Conservation (phyloP, 2,329 filamentous ascomycete species). For the Spiromastix sp. region DNA sequence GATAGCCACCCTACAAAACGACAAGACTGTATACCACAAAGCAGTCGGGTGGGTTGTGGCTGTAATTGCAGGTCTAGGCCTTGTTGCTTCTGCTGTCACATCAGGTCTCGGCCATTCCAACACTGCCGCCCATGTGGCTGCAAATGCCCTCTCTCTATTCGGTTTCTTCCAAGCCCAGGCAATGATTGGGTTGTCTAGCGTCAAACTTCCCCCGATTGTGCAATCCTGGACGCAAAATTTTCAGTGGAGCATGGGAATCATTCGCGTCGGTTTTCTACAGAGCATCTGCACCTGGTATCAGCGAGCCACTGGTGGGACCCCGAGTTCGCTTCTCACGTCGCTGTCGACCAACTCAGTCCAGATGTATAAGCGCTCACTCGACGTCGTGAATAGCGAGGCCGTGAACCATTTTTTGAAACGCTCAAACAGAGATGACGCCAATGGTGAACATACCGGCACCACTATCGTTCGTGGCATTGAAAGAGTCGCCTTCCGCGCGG, state of each 20-base stretch:
- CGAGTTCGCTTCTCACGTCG: slow-evolving; percentile 66
- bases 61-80: slow-evolving; percentile 71
- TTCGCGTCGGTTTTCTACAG: slow-evolving; percentile 78
- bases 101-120: slow-evolving; percentile 88
- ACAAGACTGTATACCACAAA: slow-evolving; percentile 79
- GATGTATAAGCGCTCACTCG: slow-evolving; percentile 58
- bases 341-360: slow-evolving; percentile 70
- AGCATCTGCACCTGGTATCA: slow-evolving; percentile 91
- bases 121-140: slow-evolving; percentile 85
- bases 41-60: slow-evolving; percentile 86
- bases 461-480: slow-evolving; percentile 68
- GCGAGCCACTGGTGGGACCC: slow-evolving; percentile 77
- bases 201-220: slow-evolving; percentile 77
- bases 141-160: slow-evolving; percentile 88
- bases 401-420: slow-evolving; percentile 43
- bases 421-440: slow-evolving; percentile 37
- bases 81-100: slow-evolving; percentile 76
- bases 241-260: slow-evolving; percentile 96
- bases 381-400: slow-evolving; percentile 20
- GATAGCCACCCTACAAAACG: slow-evolving; percentile 79
- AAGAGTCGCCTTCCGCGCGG: slow-evolving; percentile 74
- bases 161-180: slow-evolving; percentile 92
- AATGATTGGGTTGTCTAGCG: slow-evolving; percentile 74
- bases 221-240: slow-evolving; percentile 95
- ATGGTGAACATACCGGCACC: slow-evolving; percentile 38